Percentiles rank a stretch among this genome's conserved stretches.
phyloP scores from a whole-genome alignment of 2,329 filamentous ascomycete genomes.

The Nannizzia gypsea region DNA sequence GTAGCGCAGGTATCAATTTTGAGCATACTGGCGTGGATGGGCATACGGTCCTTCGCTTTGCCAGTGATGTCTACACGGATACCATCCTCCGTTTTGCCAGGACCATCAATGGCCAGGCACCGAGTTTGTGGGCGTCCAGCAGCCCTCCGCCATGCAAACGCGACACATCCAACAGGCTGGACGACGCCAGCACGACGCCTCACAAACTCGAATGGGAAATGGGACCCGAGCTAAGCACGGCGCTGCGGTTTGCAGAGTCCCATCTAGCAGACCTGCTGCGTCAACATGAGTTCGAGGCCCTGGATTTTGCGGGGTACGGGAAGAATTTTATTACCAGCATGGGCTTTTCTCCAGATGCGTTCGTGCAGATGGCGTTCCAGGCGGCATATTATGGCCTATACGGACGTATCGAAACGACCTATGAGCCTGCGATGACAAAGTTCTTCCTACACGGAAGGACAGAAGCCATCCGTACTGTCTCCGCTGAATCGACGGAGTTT shows the following conservation, averaged over 20 bases:
- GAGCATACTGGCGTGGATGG: conserved; percentile 97
- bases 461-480: conserved; percentile 81
- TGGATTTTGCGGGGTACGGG: conserved; percentile 80
- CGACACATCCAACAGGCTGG: conserved; percentile 70
- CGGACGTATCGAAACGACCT: conserved; percentile 84
- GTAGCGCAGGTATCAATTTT: conserved; percentile 96
- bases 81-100: conserved; percentile 92
- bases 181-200: conserved; percentile 62
- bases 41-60: conserved; percentile 90
- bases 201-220: conserved; percentile 98
- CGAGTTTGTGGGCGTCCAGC: conserved; percentile 77
- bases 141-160: conserved; percentile 89
- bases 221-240: conserved; percentile 79
- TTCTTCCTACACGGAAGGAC: conserved; percentile 84
- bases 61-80: conserved; percentile 92
- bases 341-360: conserved; percentile 94
- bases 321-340: conserved; percentile 97
- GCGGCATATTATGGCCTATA: conserved; percentile 96
- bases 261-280: conserved; percentile 86
- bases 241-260: conserved; percentile 89
- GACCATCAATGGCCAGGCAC: conserved; percentile 88
- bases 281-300: conserved; percentile 88
- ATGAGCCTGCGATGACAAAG: conserved; percentile 98
- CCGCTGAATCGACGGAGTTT: conserved; percentile 72
- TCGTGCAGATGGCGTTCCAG: conserved; percentile 98